Base-by-base conservation (phyloP, 2,329 filamentous ascomycete genomes). In the Fusarium udum region DNA sequence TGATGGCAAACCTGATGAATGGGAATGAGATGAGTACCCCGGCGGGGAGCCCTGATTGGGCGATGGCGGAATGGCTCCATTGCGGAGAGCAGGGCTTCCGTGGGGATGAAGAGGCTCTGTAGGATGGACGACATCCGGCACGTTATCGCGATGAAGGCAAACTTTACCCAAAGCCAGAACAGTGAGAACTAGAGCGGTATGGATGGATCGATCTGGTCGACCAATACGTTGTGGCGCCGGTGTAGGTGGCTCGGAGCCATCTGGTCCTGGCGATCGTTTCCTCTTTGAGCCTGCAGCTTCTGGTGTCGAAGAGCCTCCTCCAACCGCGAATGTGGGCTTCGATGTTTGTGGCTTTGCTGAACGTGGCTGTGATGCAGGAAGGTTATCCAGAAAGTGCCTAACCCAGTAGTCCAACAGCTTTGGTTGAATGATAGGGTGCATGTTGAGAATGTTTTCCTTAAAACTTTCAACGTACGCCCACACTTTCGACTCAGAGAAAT, bases 151-250 rank as follows among this genome's bases (percentile, higher is more conserved):
- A 73, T 87, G 82, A 14, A 85, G 80, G 76, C 93, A 95, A 18
- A 98, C 92, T 78, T 94, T 95, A 24, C 96, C 96, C 11, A 99
- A 84, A 1, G 95, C 95, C 61, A 98, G 86, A 2, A 97, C 90
- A 8, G 95, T 86, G 6, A 98, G 87, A 3, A 98, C 89, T 43
- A 98, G 87, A 1, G 95, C 95, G 74, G 93, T 97, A 60, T 91
- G 88, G 22, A 96, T 90, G 13, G 92, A 94, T 59, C 92, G 86
- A 73, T 87, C 88, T 6, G 90, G 89, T 63, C 85, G 85, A 7
- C 85, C 84, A 12, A 84, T 82, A 74, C 86, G 87, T 39, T 70
- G 70, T 37, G 68, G 70, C 24, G 71, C 69, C 68, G 82, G 70
- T 55, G 78, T 82, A 74, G 77, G 70, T 39, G 79, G 75, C 39